Base-by-base conservation (phyloP, 2,329 filamentous ascomycete genomes). In the Mycosphaerelloides madeirae region DNA sequence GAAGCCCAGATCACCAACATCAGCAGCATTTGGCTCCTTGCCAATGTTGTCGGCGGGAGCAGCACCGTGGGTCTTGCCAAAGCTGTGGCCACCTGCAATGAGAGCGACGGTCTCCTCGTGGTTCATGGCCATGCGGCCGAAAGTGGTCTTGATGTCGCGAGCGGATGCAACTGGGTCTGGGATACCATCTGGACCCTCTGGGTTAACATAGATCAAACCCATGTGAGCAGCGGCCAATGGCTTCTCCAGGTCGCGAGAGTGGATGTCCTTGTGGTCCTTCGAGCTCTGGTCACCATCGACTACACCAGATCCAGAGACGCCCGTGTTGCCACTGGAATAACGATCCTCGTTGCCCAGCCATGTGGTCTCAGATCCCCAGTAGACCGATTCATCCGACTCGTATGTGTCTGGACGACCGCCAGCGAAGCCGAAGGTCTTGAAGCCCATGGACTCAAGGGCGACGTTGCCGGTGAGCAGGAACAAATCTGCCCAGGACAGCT, bases 121-220 rank as follows among this genome's bases (percentile, higher is more conserved):
- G 62, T 86, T 80, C 85, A 90, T 89, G 50, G 81, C 85, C 85
- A 90, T 89, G 64, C 84, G 84, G 52, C 74, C 75, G 56, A 89
- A 90, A 14, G 85, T 87, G 46, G 73, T 76, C 52, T 84, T 83
- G 61, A 89, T 89, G 58, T 90, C 85, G 45, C 75, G 68, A 32
- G 80, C 85, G 1, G 85, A 76, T 12, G 82, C 81, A 31, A 82
- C 65, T 15, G 84, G 81, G 60, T 89, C 84, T 3, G 84, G 82
- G 43, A 77, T 77, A 48, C 80, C 84, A 55, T 88, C 81, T 20
- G 85, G 85, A 6, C 85, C 85, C 65, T 88, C 83, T 2, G 85
- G 85, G 70, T 90, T 88, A 49, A 88, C 84, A 64, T 90, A 90
- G 64, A 90, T 89, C 58, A 90, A 69, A 61, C 85, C 85, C 80